Evolutionary conservation across 768 basidiomycete genomes (phyloP).

Genomic region (Tylopilus intermedius): DNA sequence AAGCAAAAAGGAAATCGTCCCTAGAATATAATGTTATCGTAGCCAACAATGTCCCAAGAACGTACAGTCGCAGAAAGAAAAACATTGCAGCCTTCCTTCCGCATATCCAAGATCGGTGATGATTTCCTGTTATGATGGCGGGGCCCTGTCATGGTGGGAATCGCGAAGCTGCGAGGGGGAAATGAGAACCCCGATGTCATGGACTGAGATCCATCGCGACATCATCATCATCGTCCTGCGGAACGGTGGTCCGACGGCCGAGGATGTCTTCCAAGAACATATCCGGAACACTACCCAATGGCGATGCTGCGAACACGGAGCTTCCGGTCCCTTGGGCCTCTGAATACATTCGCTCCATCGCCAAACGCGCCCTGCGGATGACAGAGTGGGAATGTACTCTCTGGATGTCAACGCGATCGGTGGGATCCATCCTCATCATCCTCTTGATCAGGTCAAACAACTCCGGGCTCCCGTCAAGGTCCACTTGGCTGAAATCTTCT

Average conservation of each 20-base stretch:
- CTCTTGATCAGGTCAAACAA: constrained; percentile 62
- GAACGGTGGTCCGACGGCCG: constrained; percentile 18
- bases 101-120: constrained; percentile 19
- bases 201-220: constrained; percentile 38
- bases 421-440: constrained; percentile 76
- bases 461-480: constrained; percentile 59
- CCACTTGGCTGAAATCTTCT: constrained; percentile 87
- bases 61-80: constrained; percentile 24
- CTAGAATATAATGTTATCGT: constrained; percentile 34
- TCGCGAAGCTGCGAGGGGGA: background rate
- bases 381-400: constrained; percentile 59
- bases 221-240: constrained; percentile 18
- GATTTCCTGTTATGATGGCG: constrained; percentile 4
- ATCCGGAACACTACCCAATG: constrained; percentile 53
- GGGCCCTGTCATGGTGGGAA: constrained; percentile 5
- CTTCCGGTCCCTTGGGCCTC: constrained; percentile 33
- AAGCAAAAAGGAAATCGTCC: constrained; percentile 29
- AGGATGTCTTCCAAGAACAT: constrained; percentile 67
- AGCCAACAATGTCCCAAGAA: constrained; percentile 34
- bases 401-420: constrained; percentile 49
- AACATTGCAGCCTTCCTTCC: constrained; percentile 6
- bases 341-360: constrained; percentile 53
- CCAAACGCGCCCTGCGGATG: constrained; percentile 54
- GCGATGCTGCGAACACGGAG: constrained; percentile 54
- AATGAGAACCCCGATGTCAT: constrained; percentile 20